A percentile compares a stretch with the other conserved stretches of the same genome.
phyloP scores from a whole-genome alignment of 192 early-diverging fungal species.

The Rhizoclosmatium globosum region DNA sequence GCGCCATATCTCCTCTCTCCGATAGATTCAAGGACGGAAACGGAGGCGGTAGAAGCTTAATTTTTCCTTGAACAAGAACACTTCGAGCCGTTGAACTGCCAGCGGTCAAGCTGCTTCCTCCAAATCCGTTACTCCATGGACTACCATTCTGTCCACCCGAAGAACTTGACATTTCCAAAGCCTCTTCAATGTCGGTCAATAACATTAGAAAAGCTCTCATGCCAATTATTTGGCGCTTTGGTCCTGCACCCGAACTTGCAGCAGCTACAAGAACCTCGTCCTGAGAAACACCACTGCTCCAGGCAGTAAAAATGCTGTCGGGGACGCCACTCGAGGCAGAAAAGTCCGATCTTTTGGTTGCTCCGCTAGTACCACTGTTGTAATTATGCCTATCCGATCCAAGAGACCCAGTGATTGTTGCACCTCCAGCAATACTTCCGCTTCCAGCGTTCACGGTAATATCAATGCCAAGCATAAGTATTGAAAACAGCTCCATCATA shows the following conservation, averaged over 20 bases:
- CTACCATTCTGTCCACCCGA: slow-evolving; percentile 11
- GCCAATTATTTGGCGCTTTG: slow-evolving; percentile 78
- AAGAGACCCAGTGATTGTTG: not conserved
- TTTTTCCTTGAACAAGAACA: slow-evolving; percentile 63
- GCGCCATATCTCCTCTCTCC: slow-evolving; percentile 24
- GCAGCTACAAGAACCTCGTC: not conserved
- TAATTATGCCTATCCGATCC: not conserved
- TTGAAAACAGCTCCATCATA: slow-evolving; percentile 73
- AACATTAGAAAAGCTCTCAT: slow-evolving; percentile 77
- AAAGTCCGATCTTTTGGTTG: not conserved
- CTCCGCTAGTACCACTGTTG: not conserved
- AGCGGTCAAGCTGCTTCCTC: slow-evolving; percentile 36
- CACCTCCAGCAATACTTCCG: not conserved
- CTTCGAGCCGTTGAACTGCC: slow-evolving; percentile 42
- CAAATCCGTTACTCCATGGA: slow-evolving; percentile 33
- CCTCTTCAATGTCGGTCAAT: slow-evolving; percentile 75
- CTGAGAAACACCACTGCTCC: not conserved
- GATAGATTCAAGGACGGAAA: slow-evolving; percentile 49
- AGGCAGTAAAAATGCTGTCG: not conserved
- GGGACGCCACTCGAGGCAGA: not conserved
- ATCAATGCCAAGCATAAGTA: slow-evolving; percentile 72
- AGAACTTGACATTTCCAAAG: slow-evolving; percentile 28
- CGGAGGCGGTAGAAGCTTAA: slow-evolving; percentile 52
- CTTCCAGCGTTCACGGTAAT: slow-evolving; percentile 13
- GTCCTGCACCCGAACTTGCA: slow-evolving; percentile 8